Evolutionary conservation across 495 filamentous ascomycete species (phyloP).

Genomic region (Penicillium roqueforti): DNA sequence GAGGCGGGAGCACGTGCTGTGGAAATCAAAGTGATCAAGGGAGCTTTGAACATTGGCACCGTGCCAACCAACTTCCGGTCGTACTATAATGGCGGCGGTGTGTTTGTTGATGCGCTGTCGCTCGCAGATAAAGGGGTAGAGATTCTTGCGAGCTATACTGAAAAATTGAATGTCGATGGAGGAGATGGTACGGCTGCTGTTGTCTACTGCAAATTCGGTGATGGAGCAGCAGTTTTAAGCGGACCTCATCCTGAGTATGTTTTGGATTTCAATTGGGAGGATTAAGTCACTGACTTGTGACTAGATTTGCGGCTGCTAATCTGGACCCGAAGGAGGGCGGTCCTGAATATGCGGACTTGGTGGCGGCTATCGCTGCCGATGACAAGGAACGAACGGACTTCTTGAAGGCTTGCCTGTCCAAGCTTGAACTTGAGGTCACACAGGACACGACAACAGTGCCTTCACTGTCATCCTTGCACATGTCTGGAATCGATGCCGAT

Average conservation of each 20-base stretch:
- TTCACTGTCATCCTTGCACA: conserved; percentile 77
- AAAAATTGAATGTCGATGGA: conserved; percentile 70
- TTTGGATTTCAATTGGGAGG: neutral
- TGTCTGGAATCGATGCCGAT: conserved; percentile 64
- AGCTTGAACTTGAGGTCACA: conserved; percentile 76
- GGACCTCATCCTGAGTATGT: conserved; percentile 93
- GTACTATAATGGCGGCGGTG: conserved; percentile 94
- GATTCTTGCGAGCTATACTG: conserved; percentile 75
- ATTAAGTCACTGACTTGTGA: conserved; percentile 12
- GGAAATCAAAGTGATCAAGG: conserved; percentile 61
- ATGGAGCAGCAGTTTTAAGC: conserved; percentile 76
- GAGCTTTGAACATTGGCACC: conserved; percentile 48
- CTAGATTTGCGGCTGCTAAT: conserved; percentile 78
- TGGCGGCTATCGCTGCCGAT: conserved; percentile 65
- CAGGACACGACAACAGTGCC: conserved; percentile 67
- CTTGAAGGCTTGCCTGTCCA: conserved; percentile 73
- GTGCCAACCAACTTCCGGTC: conserved; percentile 63
- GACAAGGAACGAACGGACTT: conserved; percentile 70
- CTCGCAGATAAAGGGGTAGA: conserved; percentile 63
- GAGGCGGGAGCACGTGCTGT: conserved; percentile 79
- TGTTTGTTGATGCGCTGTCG: conserved; percentile 78
- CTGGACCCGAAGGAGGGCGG: conserved; percentile 59
- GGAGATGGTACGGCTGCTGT: conserved; percentile 70
- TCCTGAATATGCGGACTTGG: conserved; percentile 60
- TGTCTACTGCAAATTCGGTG: conserved; percentile 81